phyloP scores from a whole-genome alignment of 148 eudicot genomes.

The Euryodendron excelsum region DNA sequence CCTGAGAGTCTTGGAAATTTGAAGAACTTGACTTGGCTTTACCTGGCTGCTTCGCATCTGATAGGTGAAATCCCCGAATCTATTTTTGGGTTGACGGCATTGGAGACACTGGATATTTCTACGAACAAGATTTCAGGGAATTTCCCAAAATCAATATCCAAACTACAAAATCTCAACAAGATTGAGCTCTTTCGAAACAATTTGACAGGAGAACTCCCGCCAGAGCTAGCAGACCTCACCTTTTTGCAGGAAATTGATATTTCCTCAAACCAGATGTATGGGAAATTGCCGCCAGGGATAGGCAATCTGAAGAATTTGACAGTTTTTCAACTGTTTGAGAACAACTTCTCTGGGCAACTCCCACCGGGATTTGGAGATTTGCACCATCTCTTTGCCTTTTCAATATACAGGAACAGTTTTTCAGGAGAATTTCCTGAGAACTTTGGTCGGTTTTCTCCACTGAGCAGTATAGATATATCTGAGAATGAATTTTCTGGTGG shows the following conservation, averaged over 20 bases:
- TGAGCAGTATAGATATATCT: constrained; percentile 70
- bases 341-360: constrained; percentile 68
- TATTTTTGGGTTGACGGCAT: constrained; percentile 47
- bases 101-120: constrained; percentile 64
- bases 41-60: constrained; percentile 42
- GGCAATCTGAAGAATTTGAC: constrained; percentile 67
- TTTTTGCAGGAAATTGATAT: constrained; percentile 75
- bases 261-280: constrained; percentile 69
- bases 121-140: constrained; percentile 60
- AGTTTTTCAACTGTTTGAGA: constrained; percentile 59
- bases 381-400: constrained; percentile 47
- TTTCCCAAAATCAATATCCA: constrained; percentile 49
- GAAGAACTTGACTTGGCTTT: constrained; percentile 66
- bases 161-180: constrained; percentile 49
- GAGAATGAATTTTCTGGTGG: constrained; percentile 78
- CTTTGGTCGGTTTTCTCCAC: constrained; percentile 67
- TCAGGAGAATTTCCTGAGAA: constrained; percentile 67
- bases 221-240: constrained; percentile 53
- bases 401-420: constrained; percentile 68
- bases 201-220: constrained; percentile 72
- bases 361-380: constrained; percentile 80
- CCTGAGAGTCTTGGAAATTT: constrained; percentile 63
- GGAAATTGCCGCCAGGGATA: constrained; percentile 59
- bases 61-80: constrained; percentile 76
- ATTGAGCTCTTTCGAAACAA: constrained; percentile 76